Conservation (phyloP, 352 stramenopile species). For the Plasmopara halstedii region DNA sequence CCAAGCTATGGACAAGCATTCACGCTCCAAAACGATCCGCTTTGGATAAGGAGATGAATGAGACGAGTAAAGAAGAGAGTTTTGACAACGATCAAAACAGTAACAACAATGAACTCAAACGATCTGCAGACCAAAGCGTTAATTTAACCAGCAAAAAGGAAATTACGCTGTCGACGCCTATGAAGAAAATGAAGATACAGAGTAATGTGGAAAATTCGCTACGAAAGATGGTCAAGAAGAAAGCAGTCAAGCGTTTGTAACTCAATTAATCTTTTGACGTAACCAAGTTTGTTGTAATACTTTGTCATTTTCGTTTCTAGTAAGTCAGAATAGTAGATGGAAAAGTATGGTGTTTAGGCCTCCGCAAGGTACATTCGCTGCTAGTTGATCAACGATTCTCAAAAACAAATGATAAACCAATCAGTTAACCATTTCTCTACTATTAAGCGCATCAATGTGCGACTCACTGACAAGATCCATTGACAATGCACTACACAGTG, state of each 20-base stretch:
- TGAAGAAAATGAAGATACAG: conserved; percentile 35
- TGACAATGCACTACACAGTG: no score
- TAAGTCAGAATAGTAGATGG: no score
- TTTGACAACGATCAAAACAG: conserved; percentile 19
- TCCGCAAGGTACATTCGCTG: no score
- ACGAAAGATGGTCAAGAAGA: conserved; percentile 63
- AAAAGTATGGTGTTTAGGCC: no score
- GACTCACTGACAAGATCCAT: no score
- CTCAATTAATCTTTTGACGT: neutral
- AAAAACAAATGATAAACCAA: no score
- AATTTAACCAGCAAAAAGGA: conserved; percentile 10
- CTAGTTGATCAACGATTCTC: no score
- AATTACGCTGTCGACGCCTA: conserved; percentile 6
- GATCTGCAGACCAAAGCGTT: conserved; percentile 10
- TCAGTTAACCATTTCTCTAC: no score
- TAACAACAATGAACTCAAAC: conserved; percentile 11
- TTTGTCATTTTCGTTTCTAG: no score
- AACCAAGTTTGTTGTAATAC: no score
- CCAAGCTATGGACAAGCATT: conserved; percentile 86
- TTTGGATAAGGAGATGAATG: conserved; percentile 8
- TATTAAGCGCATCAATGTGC: no score
- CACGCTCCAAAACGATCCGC: conserved; percentile 66
- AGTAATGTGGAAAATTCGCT: conserved; percentile 27
- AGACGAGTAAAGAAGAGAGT: conserved; percentile 19
- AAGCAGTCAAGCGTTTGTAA: conserved; percentile 60